Evolutionary conservation across 1,139 yeast species (phyloP).

Genomic region (Sugiyamaella sp.): DNA sequence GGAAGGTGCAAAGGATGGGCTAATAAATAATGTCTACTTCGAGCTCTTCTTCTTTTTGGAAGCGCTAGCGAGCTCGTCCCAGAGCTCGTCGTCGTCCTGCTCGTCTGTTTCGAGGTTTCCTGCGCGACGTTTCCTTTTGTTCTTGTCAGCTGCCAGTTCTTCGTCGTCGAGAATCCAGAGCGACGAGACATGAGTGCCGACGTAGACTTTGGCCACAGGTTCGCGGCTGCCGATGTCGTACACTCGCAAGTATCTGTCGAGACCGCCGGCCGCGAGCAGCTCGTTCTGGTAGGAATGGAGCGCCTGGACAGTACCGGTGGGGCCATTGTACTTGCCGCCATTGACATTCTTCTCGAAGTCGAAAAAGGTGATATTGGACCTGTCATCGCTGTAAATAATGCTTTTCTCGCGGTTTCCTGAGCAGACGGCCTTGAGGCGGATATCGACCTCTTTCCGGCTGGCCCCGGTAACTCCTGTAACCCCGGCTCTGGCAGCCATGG

Average conservation of each 20-base stretch:
- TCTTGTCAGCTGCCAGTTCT: slow-evolving; percentile 30
- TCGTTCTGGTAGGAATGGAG: slow-evolving; percentile 25
- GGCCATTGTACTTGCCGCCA: slow-evolving; percentile 36
- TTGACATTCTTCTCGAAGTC: slow-evolving; percentile 23
- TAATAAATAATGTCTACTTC: slow-evolving; percentile 3
- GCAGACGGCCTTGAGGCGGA: slow-evolving; percentile 30
- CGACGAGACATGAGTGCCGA: slow-evolving; percentile 72
- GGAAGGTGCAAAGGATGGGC: neutral
- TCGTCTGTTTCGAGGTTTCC: slow-evolving; percentile 28
- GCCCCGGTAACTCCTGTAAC: slow-evolving; percentile 23
- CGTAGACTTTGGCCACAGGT: slow-evolving; percentile 67
- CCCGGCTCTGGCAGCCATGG: slow-evolving; percentile 8
- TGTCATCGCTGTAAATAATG: slow-evolving; percentile 35
- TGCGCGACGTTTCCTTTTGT: slow-evolving; percentile 22
- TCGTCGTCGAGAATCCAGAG: slow-evolving; percentile 50
- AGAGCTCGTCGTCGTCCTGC: slow-evolving; percentile 38
- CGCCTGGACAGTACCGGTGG: slow-evolving; percentile 38
- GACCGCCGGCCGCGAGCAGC: slow-evolving; percentile 66
- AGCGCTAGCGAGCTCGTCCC: slow-evolving; percentile 38
- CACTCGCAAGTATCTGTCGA: slow-evolving; percentile 83
- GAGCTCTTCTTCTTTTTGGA: slow-evolving; percentile 40
- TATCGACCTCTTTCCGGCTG: slow-evolving; percentile 11
- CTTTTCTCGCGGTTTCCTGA: slow-evolving; percentile 22
- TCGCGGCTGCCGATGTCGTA: slow-evolving; percentile 63
- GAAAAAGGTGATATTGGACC: slow-evolving; percentile 31